A percentile compares a stretch with the other conserved stretches of the same genome.
Conservation (phyloP, 768 basidiomycete species). For the Psilocybe azurescens region DNA sequence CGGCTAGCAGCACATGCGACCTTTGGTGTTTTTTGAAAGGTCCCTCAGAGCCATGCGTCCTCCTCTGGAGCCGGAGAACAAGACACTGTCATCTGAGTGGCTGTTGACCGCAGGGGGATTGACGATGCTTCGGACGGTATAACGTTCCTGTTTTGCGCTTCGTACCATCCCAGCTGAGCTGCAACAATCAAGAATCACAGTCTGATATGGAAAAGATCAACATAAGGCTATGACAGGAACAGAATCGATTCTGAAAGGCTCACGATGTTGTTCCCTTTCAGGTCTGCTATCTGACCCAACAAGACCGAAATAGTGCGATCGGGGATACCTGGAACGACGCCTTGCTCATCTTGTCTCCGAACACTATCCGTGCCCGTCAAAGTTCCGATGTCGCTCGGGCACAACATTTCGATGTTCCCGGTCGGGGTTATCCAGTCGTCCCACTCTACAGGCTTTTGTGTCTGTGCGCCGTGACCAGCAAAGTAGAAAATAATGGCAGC, state of each 20-base stretch:
- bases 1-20: constrained; percentile 49
- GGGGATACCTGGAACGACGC: constrained; percentile 39
- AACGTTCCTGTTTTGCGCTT: constrained; percentile 5
- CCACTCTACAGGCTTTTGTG: constrained; percentile 35
- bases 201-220: constrained; percentile 24
- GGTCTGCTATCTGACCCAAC: constrained; percentile 40
- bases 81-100: constrained; percentile 32
- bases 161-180: constrained; percentile 44
- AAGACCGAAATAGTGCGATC: constrained; percentile 46
- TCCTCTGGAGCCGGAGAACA: constrained; percentile 13
- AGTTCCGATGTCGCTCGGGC: constrained; percentile 36
- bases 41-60: constrained; percentile 21
- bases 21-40: constrained; percentile 32
- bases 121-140: constrained; percentile 28
- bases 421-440: constrained; percentile 30
- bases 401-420: constrained; percentile 38
- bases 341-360: constrained; percentile 2
- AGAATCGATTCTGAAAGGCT: constrained; percentile 12
- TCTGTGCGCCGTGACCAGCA: constrained; percentile 46
- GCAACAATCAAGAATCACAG: constrained; percentile 53
- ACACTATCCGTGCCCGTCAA: not conserved
- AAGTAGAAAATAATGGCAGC: constrained; percentile 48
- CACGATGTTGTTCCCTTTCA: constrained; percentile 50
- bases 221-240: not conserved
- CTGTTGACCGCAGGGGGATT: constrained; percentile 32